Evolutionary conservation across 805 yeast species (phyloP), one percentile per base, ranked within the genome.

Genomic region (Wickerhamiella brachini): DNA sequence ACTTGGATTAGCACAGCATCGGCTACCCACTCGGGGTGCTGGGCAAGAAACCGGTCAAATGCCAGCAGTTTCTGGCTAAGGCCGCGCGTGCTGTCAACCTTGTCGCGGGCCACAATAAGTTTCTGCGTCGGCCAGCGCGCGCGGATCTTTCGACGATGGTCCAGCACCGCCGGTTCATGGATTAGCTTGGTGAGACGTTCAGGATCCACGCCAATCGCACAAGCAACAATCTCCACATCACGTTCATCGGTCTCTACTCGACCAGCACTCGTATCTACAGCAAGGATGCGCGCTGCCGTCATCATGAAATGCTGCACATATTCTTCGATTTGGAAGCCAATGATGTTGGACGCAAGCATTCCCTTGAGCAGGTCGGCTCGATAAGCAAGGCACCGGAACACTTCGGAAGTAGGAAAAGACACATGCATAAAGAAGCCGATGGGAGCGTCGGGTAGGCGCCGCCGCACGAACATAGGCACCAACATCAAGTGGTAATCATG

Each of bases 381-480:
- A 60, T 87, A 93, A 1, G 97, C 95, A 54, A 90, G 76, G 60
- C 97, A 89, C 56, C 97, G 75, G 68, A 89, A 93, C 2, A 90
- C 95, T 65, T 90, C 98, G 52, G 90, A 80, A 3, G 95, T 85
- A 8, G 98, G 98, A 70, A 90, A 90, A 1, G 97, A 84, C 13
- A 90, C 85, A 62, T 93, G 98, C 52, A 93, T 71, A 66, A 88
- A 93, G 59, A 89, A 84, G 0, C 96, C 97, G 58, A 93, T 88
- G 55, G 83, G 79, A 1, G 95, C 97, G 52, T 78, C 65, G 4
- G 97, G 96, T 21, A 88, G 64, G 56, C 73, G 68, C 52, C 79
- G 73, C 54, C 96, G 75, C 3, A 90, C 75, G 90, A 90, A 81
- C 50, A 73, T 74, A 0, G 97, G 97, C 1, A 89, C 86, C 44